A percentile compares a stretch with the other conserved stretches of the same genome.
These are phyloP conservation scores for Apiotrichum brassicae DNA, from an alignment of 1,284 basidiomycete species.

Conservation along the genomic window DNA sequence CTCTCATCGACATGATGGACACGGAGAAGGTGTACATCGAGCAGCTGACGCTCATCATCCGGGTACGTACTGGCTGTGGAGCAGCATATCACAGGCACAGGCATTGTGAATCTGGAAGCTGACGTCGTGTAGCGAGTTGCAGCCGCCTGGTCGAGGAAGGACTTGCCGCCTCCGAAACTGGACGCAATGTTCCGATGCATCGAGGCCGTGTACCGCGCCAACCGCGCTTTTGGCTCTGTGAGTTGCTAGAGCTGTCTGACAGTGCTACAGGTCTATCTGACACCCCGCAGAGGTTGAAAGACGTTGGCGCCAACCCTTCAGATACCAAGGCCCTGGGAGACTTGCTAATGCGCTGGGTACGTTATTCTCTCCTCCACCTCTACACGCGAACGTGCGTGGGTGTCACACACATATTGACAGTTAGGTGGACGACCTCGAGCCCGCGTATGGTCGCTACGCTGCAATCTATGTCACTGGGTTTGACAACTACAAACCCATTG, in stretches of 20 bases:
- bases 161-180: conserved; percentile 85
- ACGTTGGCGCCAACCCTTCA: conserved; percentile 86
- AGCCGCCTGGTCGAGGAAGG: conserved; percentile 88
- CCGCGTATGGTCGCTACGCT: conserved; percentile 77
- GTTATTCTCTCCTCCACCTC: conserved; percentile 26
- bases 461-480: conserved; percentile 69
- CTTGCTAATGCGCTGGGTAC: conserved; percentile 92
- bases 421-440: conserved; percentile 82
- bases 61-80: conserved; percentile 53
- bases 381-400: not conserved
- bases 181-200: conserved; percentile 92
- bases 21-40: conserved; percentile 93
- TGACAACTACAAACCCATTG: conserved; percentile 73
- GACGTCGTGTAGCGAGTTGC: conserved; percentile 70
- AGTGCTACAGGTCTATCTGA: too few species aligned
- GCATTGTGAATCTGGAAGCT: not conserved
- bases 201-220: conserved; percentile 86
- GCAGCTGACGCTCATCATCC: conserved; percentile 78
- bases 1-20: conserved; percentile 84
- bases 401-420: too few species aligned
- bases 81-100: not conserved
- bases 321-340: conserved; percentile 95
- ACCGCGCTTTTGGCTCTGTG: conserved; percentile 61
- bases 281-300: conserved; percentile 69
- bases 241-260: conserved; percentile 48